Conservation (phyloP, 805 yeast genomes). For the Candida sakaeoensis region DNA sequence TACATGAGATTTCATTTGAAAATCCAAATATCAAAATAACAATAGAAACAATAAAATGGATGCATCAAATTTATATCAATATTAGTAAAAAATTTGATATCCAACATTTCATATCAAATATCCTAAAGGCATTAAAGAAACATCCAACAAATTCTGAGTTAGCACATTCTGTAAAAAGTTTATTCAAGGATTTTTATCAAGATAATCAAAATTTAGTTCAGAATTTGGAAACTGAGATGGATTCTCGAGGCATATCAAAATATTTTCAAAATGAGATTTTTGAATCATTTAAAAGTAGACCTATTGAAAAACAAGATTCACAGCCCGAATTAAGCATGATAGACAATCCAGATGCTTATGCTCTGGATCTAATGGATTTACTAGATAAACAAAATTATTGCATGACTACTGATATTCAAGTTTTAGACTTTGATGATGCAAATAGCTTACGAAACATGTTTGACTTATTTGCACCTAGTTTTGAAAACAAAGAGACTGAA, state of each 20-base stretch:
- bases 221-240: not conserved
- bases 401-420: conserved; percentile 34
- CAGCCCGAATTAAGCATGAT: not conserved
- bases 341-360: not conserved
- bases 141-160: conserved; percentile 1
- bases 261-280: not conserved
- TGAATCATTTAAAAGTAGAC: not conserved
- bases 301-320: not conserved
- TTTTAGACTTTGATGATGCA: conserved; percentile 25
- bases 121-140: not conserved
- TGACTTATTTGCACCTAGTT: conserved; percentile 27
- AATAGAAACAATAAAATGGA: conserved; percentile 42
- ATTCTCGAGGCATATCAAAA: not conserved
- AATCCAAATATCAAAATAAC: conserved; percentile 36
- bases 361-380: conserved; percentile 4
- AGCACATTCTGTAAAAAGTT: not conserved
- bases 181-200: not conserved
- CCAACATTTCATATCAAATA: conserved; percentile 19
- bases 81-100: conserved; percentile 32
- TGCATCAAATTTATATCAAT: conserved; percentile 36
- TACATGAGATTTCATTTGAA: conserved; percentile 43
- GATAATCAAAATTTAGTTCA: not conserved
- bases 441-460: conserved; percentile 17
- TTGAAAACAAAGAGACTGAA: conserved; percentile 80
- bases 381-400: conserved; percentile 24